Evolutionary conservation across 768 basidiomycete genomes (phyloP).

Genomic region (Pisolithus albus): DNA sequence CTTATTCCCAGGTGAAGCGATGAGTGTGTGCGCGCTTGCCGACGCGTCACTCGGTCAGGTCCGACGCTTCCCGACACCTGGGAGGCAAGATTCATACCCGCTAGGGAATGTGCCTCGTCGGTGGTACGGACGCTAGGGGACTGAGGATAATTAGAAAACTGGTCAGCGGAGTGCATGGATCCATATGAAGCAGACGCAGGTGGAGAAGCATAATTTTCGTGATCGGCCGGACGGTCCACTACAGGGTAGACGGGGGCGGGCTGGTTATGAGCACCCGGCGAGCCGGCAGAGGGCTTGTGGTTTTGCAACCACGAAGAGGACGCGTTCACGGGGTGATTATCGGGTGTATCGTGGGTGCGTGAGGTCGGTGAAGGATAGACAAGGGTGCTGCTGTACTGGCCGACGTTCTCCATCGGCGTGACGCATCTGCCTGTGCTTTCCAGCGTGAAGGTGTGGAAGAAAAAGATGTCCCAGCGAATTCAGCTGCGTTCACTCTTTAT

Average conservation of each 20-base stretch:
- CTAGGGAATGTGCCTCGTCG: constrained; percentile 20
- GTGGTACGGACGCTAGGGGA: constrained; percentile 24
- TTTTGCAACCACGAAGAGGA: constrained; percentile 22
- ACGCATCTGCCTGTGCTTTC: constrained; percentile 27
- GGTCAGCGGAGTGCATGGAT: constrained; percentile 16
- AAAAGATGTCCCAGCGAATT: constrained; percentile 25
- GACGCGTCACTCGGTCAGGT: constrained; percentile 43
- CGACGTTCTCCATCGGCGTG: constrained; percentile 33
- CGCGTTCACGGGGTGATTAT: constrained; percentile 22
- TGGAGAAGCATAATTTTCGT: constrained; percentile 28
- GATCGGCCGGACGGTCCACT: constrained; percentile 34
- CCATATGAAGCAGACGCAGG: constrained; percentile 16
- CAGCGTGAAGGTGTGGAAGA: constrained; percentile 22
- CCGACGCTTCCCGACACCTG: constrained; percentile 50
- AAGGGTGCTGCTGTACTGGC: constrained; percentile 25
- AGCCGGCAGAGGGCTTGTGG: constrained; percentile 10
- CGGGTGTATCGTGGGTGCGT: constrained; percentile 16
- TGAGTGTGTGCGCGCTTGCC: constrained; percentile 34
- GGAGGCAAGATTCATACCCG: constrained; percentile 22
- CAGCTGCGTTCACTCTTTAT: constrained; percentile 24
- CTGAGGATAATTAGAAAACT: constrained; percentile 24
- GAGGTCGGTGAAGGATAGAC: constrained; percentile 26
- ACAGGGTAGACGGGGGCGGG: constrained; percentile 32
- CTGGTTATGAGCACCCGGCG: constrained; percentile 14
- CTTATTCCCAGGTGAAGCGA: constrained; percentile 28